Percentiles rank a stretch among this genome's conserved stretches.
These are phyloP conservation scores for Cyclostephanos invisitatus DNA, from an alignment of 108 stramenopile genomes.

Conservation along the genomic window DNA sequence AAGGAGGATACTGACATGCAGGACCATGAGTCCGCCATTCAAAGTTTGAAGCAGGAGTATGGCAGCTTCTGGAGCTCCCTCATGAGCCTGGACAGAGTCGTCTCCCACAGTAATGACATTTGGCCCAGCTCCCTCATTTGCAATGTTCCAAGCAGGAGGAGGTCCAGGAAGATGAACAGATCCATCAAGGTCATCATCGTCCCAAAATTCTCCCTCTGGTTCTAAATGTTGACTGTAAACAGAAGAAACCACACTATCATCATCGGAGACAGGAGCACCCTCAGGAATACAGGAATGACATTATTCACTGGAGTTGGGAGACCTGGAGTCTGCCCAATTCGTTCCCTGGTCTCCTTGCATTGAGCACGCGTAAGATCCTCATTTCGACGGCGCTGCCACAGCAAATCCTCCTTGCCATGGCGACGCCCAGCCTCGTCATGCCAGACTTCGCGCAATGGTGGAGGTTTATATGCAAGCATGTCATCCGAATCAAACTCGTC, in stretches of 20 bases:
- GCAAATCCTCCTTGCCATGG: neutral
- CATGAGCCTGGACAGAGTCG: no score
- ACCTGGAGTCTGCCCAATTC: no score
- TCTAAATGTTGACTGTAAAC: neutral
- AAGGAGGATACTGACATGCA: neutral
- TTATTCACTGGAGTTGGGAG: neutral
- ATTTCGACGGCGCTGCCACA: neutral
- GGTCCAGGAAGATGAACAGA: neutral
- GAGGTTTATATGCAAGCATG: no score
- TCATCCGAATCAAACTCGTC: no score
- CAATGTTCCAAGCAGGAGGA: no score
- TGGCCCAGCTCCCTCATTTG: no score
- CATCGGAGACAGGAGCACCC: neutral
- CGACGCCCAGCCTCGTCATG: conserved; percentile 11
- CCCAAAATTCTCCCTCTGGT: conserved; percentile 8
- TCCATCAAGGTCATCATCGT: no score
- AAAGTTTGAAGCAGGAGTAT: no score
- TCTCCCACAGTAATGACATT: no score
- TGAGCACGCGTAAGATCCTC: neutral
- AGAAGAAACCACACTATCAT: neutral
- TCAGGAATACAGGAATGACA: neutral
- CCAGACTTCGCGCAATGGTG: no score
- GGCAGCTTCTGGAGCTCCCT: no score
- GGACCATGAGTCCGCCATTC: no score
- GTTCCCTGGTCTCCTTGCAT: neutral